Conservation (phyloP, 2,329 filamentous ascomycete species). For the Ophiocordyceps unilateralis region DNA sequence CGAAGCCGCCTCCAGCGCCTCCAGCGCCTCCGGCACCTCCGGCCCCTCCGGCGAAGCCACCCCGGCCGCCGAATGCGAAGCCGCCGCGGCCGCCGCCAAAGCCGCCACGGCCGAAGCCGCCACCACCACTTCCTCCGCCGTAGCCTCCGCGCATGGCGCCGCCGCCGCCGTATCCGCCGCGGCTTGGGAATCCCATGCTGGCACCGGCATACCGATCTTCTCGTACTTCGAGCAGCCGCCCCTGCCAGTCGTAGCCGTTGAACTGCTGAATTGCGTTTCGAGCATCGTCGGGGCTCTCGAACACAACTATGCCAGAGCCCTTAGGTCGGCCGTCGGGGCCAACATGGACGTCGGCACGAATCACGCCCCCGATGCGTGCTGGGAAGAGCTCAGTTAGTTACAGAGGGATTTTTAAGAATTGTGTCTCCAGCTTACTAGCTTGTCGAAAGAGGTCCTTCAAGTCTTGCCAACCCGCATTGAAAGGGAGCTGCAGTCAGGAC, state of each 20-base stretch:
- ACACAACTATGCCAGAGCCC: constrained; percentile 92
- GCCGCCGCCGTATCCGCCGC: constrained; percentile 38
- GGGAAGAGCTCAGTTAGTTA: neutral
- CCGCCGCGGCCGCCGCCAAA: constrained; percentile 20
- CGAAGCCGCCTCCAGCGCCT: constrained; percentile 21
- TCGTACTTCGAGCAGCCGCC: constrained; percentile 79
- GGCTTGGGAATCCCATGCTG: constrained; percentile 36
- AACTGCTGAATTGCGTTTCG: constrained; percentile 94
- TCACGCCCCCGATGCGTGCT: constrained; percentile 56
- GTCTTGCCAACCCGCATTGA: constrained; percentile 96
- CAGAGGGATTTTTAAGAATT: constrained; percentile 4
- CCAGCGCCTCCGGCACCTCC: constrained; percentile 7
- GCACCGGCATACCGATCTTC: constrained; percentile 80
- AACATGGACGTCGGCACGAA: constrained; percentile 88
- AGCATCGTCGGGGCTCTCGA: constrained; percentile 86
- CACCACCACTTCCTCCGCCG: constrained; percentile 36
- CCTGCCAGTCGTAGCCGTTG: constrained; percentile 98
- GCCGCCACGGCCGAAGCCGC: constrained; percentile 21
- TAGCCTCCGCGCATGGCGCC: constrained; percentile 38
- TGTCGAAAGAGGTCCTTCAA: constrained; percentile 97
- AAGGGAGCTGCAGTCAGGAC: constrained; percentile 60
- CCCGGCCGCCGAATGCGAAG: constrained; percentile 26
- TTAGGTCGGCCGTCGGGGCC: constrained; percentile 87
- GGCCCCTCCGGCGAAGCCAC: constrained; percentile 33
- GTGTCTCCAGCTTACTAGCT: constrained; percentile 52